phyloP scores from a whole-genome alignment of 139 green algal species.

The Zygnema cylindricum region DNA sequence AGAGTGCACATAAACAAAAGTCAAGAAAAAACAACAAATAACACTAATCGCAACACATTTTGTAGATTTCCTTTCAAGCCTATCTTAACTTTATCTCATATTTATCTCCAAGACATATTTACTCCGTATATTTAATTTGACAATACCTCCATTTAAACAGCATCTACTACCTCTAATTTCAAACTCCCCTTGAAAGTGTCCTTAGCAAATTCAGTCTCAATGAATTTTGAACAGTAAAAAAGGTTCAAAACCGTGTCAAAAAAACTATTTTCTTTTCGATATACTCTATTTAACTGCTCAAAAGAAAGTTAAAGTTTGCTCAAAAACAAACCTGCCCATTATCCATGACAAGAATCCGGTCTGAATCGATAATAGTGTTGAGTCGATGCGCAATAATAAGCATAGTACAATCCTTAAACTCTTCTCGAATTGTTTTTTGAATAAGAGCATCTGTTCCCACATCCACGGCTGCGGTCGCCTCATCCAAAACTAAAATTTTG shows the following conservation, averaged over 20 bases:
- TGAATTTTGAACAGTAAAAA: neutral
- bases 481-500: constrained; percentile 84
- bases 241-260: neutral
- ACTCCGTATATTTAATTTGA: too few species aligned
- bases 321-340: constrained; percentile 23
- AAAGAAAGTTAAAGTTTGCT: constrained; percentile 1
- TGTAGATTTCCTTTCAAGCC: too few species aligned
- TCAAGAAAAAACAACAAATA: too few species aligned
- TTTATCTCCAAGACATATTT: too few species aligned
- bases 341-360: constrained; percentile 57
- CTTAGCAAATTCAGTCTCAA: neutral
- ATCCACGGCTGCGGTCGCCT: constrained; percentile 89
- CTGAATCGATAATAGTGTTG: constrained; percentile 58
- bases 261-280: neutral
- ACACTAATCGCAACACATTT: too few species aligned
- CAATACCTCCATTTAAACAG: neutral
- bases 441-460: constrained; percentile 78
- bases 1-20: too few species aligned
- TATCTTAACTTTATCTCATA: too few species aligned
- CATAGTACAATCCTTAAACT: constrained; percentile 79
- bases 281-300: neutral
- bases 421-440: constrained; percentile 82
- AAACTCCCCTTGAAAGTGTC: neutral
- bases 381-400: constrained; percentile 68
- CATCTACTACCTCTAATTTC: neutral